Percentiles rank a stretch among this genome's conserved stretches.
Conservation (phyloP, 768 basidiomycete species). For the Polyporus arcularius region DNA sequence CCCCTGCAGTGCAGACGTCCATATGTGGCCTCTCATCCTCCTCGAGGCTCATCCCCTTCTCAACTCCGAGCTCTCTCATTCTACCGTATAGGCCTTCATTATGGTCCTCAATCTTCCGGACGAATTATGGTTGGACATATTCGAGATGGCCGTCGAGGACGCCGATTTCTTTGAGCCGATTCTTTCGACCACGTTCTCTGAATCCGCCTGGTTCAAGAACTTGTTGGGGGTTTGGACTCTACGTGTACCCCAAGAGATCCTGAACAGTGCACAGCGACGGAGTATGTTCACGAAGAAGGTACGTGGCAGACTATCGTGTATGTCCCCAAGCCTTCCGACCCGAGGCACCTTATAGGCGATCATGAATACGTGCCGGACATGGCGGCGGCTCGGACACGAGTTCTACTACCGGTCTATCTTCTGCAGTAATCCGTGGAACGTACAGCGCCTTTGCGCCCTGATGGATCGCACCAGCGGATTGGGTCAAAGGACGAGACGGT, state of each 20-base stretch:
- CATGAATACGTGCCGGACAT: constrained; percentile 64
- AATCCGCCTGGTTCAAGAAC: constrained; percentile 65
- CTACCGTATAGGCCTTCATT: background rate
- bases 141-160: constrained; percentile 70
- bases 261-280: constrained; percentile 57
- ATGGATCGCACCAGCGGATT: constrained; percentile 54
- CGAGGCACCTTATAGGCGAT: constrained; percentile 52
- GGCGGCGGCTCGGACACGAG: constrained; percentile 62
- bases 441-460: constrained; percentile 52
- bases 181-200: constrained; percentile 62
- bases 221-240: constrained; percentile 54
- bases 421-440: constrained; percentile 59
- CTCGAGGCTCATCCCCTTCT: background rate
- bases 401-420: constrained; percentile 70
- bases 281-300: constrained; percentile 74
- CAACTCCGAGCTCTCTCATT: background rate
- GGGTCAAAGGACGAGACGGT: constrained; percentile 72
- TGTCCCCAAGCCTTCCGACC: constrained; percentile 3
- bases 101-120: constrained; percentile 51
- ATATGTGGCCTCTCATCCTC: constrained; percentile 9
- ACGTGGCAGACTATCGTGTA: constrained; percentile 16
- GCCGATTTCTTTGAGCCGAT: constrained; percentile 64
- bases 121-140: constrained; percentile 72
- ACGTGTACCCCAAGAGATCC: constrained; percentile 58
- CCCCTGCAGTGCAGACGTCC: constrained; percentile 1